Conservation (phyloP, 2,329 filamentous ascomycete genomes). For the Epichloe bromicola region DNA sequence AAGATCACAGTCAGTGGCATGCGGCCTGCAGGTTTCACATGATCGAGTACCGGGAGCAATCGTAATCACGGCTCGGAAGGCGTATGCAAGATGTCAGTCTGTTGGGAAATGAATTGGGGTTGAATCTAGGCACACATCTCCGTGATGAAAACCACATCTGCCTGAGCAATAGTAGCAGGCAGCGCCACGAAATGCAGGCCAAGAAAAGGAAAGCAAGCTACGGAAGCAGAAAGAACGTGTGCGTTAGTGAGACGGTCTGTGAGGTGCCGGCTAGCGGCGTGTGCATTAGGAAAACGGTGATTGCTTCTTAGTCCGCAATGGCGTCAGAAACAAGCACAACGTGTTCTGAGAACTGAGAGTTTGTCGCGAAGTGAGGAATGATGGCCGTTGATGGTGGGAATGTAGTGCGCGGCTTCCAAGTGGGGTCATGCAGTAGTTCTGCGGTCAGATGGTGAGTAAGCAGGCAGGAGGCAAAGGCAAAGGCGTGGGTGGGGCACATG, state of each 20-base stretch:
- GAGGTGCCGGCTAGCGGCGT: neutral
- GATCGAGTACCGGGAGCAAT: neutral
- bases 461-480: neutral
- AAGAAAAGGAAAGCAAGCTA: neutral
- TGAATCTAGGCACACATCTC: neutral
- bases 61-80: neutral
- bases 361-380: neutral
- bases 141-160: neutral
- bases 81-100: neutral
- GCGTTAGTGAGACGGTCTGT: neutral
- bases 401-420: neutral
- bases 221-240: constrained; percentile 1
- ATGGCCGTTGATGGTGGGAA: neutral
- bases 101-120: neutral
- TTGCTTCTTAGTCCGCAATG: neutral
- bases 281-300: neutral
- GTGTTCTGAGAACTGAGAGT: neutral
- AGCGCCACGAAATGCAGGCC: neutral
- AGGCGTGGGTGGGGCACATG: too few relatives aligned
- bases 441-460: neutral
- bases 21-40: neutral
- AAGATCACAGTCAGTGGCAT: too few relatives aligned
- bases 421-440: neutral
- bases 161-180: neutral
- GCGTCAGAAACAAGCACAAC: neutral